Evolutionary conservation across 176 grass and related monocot species (phyloP).

Genomic region (Coix lacrymajobi): DNA sequence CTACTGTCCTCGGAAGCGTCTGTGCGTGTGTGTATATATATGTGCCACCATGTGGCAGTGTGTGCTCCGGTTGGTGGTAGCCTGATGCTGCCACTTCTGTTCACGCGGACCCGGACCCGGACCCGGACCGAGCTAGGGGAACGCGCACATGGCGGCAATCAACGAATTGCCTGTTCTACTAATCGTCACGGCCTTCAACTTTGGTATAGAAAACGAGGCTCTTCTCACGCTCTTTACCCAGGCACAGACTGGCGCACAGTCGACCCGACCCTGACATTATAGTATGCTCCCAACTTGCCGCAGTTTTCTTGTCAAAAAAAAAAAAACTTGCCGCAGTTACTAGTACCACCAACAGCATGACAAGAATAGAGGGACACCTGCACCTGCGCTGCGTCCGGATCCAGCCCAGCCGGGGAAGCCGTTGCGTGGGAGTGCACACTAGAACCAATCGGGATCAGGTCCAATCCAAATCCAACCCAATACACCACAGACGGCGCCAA

Average conservation of each 20-base stretch:
- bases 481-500: neutral
- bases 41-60: neutral
- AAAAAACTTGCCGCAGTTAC: neutral
- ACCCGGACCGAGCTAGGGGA: neutral
- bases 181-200: neutral
- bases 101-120: neutral
- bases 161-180: neutral
- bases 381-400: neutral
- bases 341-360: neutral
- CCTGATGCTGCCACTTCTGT: neutral
- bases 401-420: neutral
- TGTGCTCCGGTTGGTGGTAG: neutral
- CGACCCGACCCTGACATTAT: neutral
- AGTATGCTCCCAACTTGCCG: neutral
- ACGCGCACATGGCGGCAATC: constrained; percentile 15
- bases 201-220: neutral
- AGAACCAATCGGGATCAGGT: neutral
- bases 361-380: neutral
- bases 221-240: neutral
- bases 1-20: neutral
- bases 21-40: neutral
- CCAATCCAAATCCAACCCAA: neutral
- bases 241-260: neutral
- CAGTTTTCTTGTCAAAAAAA: too few relatives aligned
- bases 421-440: constrained; percentile 29